These are phyloP conservation scores for Fraxinus greggii DNA, from an alignment of 305 asterid genomes.

Conservation along the genomic window DNA sequence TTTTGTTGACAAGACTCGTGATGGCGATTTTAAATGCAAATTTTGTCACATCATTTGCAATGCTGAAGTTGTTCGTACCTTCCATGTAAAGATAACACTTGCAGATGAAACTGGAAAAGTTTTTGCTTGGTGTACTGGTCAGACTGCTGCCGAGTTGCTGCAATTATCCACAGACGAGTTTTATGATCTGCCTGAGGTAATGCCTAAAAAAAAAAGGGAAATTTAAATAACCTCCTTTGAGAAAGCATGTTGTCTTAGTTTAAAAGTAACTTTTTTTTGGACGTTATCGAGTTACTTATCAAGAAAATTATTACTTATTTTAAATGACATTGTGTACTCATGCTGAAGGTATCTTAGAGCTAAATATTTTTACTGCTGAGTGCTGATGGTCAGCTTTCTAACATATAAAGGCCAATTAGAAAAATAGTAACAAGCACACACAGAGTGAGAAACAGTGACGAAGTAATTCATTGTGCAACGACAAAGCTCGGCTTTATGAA, in stretches of 20 bases:
- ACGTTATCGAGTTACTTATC: neutral
- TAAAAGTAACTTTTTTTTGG: neutral
- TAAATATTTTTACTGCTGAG: neutral
- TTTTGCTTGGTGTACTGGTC: conserved; percentile 82
- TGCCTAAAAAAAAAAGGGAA: neutral
- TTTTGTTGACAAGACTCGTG: conserved; percentile 36
- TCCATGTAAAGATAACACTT: conserved; percentile 59
- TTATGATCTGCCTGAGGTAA: conserved; percentile 76
- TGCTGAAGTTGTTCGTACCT: conserved; percentile 52
- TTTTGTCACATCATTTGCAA: conserved; percentile 60
- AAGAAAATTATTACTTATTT: neutral
- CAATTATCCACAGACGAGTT: conserved; percentile 89
- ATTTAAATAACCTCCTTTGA: neutral
- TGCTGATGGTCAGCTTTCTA: neutral
- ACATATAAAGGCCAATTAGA: neutral
- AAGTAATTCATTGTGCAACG: neutral
- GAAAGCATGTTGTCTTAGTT: neutral
- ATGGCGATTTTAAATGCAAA: conserved; percentile 54
- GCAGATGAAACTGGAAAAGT: conserved; percentile 71
- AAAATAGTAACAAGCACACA: neutral
- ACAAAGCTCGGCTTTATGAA: neutral
- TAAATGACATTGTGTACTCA: neutral
- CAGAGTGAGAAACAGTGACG: neutral
- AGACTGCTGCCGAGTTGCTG: conserved; percentile 85
- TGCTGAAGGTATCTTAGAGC: neutral